Percentiles rank a stretch among this genome's conserved stretches.
Conservation (phyloP, 1,139 yeast genomes). For the Geotrichum citri-aurantii region DNA sequence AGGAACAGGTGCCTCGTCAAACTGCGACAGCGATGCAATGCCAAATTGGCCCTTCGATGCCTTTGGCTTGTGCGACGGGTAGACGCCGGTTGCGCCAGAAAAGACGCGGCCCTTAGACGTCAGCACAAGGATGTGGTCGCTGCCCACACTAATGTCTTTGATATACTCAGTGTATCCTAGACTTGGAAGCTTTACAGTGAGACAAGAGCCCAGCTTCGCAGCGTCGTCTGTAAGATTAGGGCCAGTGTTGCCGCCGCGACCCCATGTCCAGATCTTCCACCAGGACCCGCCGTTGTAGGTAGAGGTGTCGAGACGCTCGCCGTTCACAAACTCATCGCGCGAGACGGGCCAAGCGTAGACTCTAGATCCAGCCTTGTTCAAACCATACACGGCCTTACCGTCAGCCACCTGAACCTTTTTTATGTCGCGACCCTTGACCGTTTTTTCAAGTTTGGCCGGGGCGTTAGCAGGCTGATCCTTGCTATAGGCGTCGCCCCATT, state of each 20-base stretch:
- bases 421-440: slow-evolving; percentile 46
- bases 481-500: slow-evolving; percentile 49
- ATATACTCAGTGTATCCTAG: slow-evolving; percentile 46
- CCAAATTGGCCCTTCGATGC: slow-evolving; percentile 78
- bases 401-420: slow-evolving; percentile 47
- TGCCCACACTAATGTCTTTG: slow-evolving; percentile 53
- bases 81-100: slow-evolving; percentile 51
- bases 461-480: slow-evolving; percentile 12
- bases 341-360: slow-evolving; percentile 22
- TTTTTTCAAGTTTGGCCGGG: slow-evolving; percentile 31
- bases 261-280: slow-evolving; percentile 19
- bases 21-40: slow-evolving; percentile 63
- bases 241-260: neutral
- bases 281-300: slow-evolving; percentile 9
- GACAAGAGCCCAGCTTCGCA: slow-evolving; percentile 10
- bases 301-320: slow-evolving; percentile 8
- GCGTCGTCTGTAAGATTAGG: slow-evolving; percentile 1
- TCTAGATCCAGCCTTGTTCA: slow-evolving; percentile 45
- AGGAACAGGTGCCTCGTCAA: slow-evolving; percentile 44
- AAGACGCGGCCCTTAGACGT: slow-evolving; percentile 60
- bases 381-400: slow-evolving; percentile 50
- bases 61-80: slow-evolving; percentile 23
- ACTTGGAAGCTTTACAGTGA: slow-evolving; percentile 21
- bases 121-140: slow-evolving; percentile 58
- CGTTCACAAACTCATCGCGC: slow-evolving; percentile 10